These are phyloP conservation scores for Cucumis variabilis DNA, from an alignment of 331 rosid species.

Conservation along the genomic window DNA sequence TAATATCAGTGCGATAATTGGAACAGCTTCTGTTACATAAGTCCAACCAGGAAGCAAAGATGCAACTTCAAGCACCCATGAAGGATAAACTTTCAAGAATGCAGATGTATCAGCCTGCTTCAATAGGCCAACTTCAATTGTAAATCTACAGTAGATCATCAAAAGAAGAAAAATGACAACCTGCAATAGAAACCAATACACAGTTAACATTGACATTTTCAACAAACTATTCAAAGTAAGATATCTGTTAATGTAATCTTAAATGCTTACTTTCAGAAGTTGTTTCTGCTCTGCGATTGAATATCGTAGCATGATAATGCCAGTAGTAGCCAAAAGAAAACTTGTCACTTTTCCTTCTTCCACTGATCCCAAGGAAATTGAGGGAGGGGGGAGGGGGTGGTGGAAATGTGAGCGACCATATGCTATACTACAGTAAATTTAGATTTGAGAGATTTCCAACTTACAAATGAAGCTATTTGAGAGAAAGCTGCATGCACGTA, in stretches of 20 bases:
- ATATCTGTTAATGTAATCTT: constrained; percentile 24
- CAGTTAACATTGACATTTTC: constrained; percentile 22
- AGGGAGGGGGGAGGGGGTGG: not conserved
- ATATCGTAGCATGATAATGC: constrained; percentile 65
- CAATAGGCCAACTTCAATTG: constrained; percentile 82
- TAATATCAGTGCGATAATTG: constrained; percentile 61
- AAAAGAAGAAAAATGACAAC: constrained; percentile 79
- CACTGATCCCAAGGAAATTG: constrained; percentile 59
- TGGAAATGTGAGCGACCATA: not conserved
- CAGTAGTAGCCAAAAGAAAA: constrained; percentile 95
- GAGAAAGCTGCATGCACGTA: constrained; percentile 86
- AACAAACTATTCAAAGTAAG: constrained; percentile 23
- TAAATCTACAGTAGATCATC: constrained; percentile 77
- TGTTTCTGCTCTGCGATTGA: constrained; percentile 62
- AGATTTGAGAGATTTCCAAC: constrained; percentile 42
- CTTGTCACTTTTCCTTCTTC: constrained; percentile 96
- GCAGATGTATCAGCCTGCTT: constrained; percentile 91
- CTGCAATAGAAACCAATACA: constrained; percentile 54
- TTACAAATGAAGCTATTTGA: constrained; percentile 94
- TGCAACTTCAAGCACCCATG: constrained; percentile 67
- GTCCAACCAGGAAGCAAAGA: constrained; percentile 62
- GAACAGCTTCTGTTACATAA: constrained; percentile 61
- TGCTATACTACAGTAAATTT: not conserved
- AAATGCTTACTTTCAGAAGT: constrained; percentile 67
- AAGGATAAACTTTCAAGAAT: constrained; percentile 62